Base-by-base conservation (phyloP, 2,329 filamentous ascomycete genomes). In the Aureobasidium musti region DNA sequence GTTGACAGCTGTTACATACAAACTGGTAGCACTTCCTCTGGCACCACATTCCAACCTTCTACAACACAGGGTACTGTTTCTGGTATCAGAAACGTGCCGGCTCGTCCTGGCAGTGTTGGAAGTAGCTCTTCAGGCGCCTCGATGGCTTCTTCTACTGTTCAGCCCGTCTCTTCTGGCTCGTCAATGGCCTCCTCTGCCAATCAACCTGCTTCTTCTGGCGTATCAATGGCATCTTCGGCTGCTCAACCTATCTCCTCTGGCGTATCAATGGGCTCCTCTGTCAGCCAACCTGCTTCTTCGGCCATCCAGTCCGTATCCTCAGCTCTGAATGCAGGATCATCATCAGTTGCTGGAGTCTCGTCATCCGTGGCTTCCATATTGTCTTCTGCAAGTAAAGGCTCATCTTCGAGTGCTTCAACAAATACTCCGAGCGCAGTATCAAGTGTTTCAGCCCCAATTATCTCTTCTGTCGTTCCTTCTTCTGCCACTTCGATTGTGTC, bases 11-110 rank as follows among this genome's bases (percentile, higher is more conserved):
- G 56, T 30, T 60, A 60, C 28, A 13, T 60, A 10, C 8, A 45
- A 23, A 47, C 39, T 21, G 56, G 56, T 10, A 45, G 17, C 26
- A 47, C 56, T 49, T 61, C 57, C 11, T 35, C 41, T 49, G 41
- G 28, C 13, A 23, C 37, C 43, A 49, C 57, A 11, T 61, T 60
- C 26, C 56, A 60, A 14, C 56, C 56, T n/a, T 50, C 47, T 21
- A 11, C 37, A 10, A 59, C 56, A n/a, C 39, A 43, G 21, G 56
- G 56, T 5, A 47, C 41, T 2, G 56, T 60, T 14, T 60, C 56
- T 35, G 56, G 56, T 21, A 60, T 60, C 28, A 30, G 56, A 35
- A 45, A 21, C 10, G 56, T 60, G 17, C 56, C 56, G 2, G 56
- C 56, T 26, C 39, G 26, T 11, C 41, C 56, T 47, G 41, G 39